These are phyloP conservation scores for Leccinum aurantiacum DNA, from an alignment of 768 basidiomycete genomes.

Conservation along the genomic window DNA sequence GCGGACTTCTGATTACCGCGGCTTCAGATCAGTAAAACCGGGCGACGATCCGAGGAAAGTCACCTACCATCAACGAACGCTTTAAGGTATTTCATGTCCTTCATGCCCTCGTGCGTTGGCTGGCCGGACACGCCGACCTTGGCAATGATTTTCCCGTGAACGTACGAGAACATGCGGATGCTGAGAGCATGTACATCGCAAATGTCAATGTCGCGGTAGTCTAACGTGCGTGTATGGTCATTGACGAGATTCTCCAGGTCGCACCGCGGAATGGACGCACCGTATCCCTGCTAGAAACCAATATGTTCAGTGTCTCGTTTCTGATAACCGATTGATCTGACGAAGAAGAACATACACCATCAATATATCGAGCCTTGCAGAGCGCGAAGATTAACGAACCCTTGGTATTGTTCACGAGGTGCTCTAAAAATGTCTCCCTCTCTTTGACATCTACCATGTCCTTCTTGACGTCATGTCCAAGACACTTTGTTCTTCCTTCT, in stretches of 20 bases:
- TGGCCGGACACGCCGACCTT: slow-evolving; percentile 48
- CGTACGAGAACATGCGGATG: slow-evolving; percentile 47
- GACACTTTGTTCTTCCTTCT: slow-evolving; percentile 27
- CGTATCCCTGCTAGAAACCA: slow-evolving; percentile 45
- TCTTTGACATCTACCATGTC: slow-evolving; percentile 35
- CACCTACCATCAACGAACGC: slow-evolving; percentile 62
- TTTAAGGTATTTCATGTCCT: slow-evolving; percentile 61
- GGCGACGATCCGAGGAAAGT: not conserved
- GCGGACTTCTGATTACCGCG: slow-evolving; percentile 27
- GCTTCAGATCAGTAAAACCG: slow-evolving; percentile 1
- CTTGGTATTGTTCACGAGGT: slow-evolving; percentile 54
- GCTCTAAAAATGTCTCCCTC: slow-evolving; percentile 48
- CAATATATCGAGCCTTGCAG: not conserved
- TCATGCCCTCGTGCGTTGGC: slow-evolving; percentile 57
- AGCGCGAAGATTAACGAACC: slow-evolving; percentile 33
- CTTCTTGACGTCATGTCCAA: slow-evolving; percentile 6
- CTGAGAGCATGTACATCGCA: slow-evolving; percentile 42
- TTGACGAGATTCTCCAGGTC: not conserved
- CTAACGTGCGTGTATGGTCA: slow-evolving; percentile 2
- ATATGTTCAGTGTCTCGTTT: slow-evolving; percentile 30
- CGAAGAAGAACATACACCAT: not conserved
- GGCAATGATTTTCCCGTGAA: slow-evolving; percentile 53
- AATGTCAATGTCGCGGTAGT: slow-evolving; percentile 38
- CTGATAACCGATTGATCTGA: slow-evolving; percentile 25
- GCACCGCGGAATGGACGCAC: slow-evolving; percentile 17